Evolutionary conservation across 768 basidiomycete species (phyloP).

Genomic region (Lepiota subincarnata): DNA sequence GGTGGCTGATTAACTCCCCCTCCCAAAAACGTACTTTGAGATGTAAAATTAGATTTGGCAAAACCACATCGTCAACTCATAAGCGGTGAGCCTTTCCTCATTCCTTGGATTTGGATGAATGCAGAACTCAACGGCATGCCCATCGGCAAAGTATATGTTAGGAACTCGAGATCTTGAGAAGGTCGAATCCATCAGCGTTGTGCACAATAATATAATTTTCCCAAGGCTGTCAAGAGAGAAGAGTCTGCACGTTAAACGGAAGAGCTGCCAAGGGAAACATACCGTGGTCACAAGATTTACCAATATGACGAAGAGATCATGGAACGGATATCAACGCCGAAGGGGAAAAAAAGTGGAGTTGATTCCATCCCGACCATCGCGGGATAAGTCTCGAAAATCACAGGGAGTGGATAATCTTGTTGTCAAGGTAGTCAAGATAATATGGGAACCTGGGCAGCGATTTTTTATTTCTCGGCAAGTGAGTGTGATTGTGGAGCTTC

Average conservation of each 20-base stretch:
- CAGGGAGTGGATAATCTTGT: no score
- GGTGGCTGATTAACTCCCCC: no score
- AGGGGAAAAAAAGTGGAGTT: neutral
- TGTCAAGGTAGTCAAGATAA: no score
- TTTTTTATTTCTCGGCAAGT: no score
- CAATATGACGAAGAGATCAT: neutral
- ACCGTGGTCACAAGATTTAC: neutral
- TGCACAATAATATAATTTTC: neutral
- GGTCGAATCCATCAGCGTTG: neutral
- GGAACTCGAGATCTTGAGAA: neutral
- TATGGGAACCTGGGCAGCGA: no score
- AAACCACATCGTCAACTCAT: no score
- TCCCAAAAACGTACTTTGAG: no score
- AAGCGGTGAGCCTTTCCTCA: no score
- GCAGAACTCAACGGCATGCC: neutral
- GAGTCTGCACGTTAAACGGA: neutral
- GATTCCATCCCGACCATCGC: neutral
- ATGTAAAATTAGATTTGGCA: no score
- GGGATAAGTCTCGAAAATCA: no score
- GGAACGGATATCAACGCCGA: neutral
- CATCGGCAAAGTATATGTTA: neutral
- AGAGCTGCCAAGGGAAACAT: neutral
- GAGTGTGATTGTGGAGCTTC: no score
- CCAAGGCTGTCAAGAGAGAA: neutral
- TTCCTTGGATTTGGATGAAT: no score